phyloP scores from a whole-genome alignment of 2,329 filamentous ascomycete species.

The Ophiostoma australiae region DNA sequence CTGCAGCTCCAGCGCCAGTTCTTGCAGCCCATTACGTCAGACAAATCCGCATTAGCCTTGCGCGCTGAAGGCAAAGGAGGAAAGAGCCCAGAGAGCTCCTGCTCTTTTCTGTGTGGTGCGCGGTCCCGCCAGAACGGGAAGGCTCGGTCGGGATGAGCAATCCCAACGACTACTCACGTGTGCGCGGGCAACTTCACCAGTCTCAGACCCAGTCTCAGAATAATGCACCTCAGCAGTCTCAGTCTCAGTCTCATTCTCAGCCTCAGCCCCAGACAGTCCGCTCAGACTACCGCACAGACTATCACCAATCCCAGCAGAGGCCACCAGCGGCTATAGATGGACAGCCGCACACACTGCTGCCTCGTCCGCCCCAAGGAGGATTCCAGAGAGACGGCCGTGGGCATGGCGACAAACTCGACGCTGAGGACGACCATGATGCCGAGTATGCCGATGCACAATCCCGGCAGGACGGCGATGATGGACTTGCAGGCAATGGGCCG shows the following conservation, averaged over 20 bases:
- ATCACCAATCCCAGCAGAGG: neutral
- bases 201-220: neutral
- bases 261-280: neutral
- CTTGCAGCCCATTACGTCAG: neutral
- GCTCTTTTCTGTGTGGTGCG: neutral
- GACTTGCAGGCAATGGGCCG: neutral
- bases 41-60: neutral
- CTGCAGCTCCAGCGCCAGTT: neutral
- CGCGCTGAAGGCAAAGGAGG: neutral
- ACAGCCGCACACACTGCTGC: neutral
- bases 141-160: conserved; percentile 3
- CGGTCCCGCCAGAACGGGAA: conserved; percentile 5
- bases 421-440: neutral
- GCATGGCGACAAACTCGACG: neutral
- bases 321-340: neutral
- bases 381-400: neutral
- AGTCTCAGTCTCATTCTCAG: neutral
- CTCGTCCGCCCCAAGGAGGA: neutral
- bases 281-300: neutral
- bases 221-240: neutral
- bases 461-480: neutral
- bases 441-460: neutral
- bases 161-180: conserved; percentile 1
- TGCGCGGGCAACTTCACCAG: neutral
- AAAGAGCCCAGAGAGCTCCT: too few species aligned